phyloP scores from a whole-genome alignment of 805 yeast genomes.

The Suhomyces sp. region DNA sequence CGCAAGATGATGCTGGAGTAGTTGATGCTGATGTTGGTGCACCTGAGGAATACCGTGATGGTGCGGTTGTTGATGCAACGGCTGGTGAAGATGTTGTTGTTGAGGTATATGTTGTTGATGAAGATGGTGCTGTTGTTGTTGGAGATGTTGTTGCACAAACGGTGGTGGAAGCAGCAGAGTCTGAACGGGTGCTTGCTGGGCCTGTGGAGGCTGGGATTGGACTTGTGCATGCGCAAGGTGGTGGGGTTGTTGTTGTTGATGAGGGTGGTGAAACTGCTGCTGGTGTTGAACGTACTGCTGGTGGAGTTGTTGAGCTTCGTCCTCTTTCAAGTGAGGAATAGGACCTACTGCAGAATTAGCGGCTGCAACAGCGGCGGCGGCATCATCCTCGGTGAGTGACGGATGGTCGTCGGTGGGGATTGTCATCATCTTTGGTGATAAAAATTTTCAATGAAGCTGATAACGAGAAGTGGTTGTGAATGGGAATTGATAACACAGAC shows the following conservation, averaged over 20 bases:
- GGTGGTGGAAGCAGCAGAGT: conserved; percentile 9
- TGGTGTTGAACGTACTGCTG: conserved; percentile 11
- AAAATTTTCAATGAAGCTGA: not conserved
- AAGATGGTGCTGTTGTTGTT: conserved; percentile 11
- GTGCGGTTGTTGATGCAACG: conserved; percentile 10
- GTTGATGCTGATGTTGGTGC: conserved; percentile 15
- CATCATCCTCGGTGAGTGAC: conserved; percentile 11
- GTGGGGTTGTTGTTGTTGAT: conserved; percentile 11
- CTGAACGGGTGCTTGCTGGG: conserved; percentile 9
- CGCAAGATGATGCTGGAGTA: conserved; percentile 13
- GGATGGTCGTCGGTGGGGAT: conserved; percentile 10
- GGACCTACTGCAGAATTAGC: conserved; percentile 11
- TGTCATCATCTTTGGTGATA: conserved; percentile 9
- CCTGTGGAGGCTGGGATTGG: conserved; percentile 9
- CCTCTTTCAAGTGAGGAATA: conserved; percentile 10
- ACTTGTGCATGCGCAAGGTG: conserved; percentile 11
- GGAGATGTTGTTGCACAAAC: conserved; percentile 4
- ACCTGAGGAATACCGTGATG: conserved; percentile 9
- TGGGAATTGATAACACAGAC: too few relatives aligned
- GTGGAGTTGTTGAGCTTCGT: conserved; percentile 12
- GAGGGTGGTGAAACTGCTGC: conserved; percentile 14
- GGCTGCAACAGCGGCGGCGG: conserved; percentile 13
- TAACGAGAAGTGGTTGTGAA: too few relatives aligned
- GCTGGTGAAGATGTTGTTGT: conserved; percentile 9
- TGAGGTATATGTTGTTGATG: conserved; percentile 9